Base-by-base conservation (phyloP, 1,284 basidiomycete genomes). In the Pterula multifida region DNA sequence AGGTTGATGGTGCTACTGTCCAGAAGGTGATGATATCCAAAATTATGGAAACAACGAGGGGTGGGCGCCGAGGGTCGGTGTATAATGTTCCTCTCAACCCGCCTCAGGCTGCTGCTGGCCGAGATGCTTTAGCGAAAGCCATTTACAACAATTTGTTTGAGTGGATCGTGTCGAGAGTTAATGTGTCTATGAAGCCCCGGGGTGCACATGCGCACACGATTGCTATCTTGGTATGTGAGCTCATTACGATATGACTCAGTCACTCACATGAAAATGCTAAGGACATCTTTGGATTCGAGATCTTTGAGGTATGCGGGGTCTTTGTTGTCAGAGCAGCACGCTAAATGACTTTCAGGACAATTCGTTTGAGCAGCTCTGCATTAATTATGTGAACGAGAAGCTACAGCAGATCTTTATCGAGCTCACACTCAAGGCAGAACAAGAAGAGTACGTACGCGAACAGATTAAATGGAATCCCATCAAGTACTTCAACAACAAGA, bases 351-450 rank as follows among this genome's bases (percentile, higher is more conserved):
- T 48, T 45, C 28, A 92, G 83, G 89, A 97, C 66, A 99, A 99
- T 69, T 96, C 92, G 3, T 98, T 98, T 63, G 95, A 98, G 63
- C 93, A 99, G 68, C 80, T 99, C 19, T 99, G 96, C 72, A 99
- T 98, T 78, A 99, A 99, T 73, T 99, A 98, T 61, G 96, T 99
- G 71, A 99, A 99, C 75, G 96, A 99, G 69, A 98, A 98, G 68
- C 78, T 93, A 6, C 94, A 97, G 60, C 96, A 98, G 65, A 97
- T 98, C 63, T 99, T 99, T 68, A 99, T 99, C 63, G 94, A 98
- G 66, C 76, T 99, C 48, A 98, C 96, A 0, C 75, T 99, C 60
- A 98, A 98, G 73, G 93, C 94, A 12, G 96, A 99, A 65, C 96
- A 99, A 67, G 96, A 99, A 64, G 96, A 99, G 69, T 99, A 99